Base-by-base conservation (phyloP, 176 grass and related monocot species). In the Cymbopogon citratus region DNA sequence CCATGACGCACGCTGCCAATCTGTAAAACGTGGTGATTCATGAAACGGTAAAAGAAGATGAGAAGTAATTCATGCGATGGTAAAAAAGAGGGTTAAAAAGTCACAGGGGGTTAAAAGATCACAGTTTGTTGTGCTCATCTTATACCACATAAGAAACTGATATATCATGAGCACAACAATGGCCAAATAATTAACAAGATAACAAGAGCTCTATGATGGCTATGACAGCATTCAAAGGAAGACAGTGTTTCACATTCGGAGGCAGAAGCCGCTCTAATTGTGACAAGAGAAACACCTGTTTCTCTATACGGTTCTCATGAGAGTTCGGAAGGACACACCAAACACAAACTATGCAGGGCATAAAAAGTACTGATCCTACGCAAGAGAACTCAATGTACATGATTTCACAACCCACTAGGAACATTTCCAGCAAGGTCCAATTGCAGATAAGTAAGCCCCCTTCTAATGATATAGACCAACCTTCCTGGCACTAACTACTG, bases 361-460 rank as follows among this genome's bases (percentile, higher is more conserved):
- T 23, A 63, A 56, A 72, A 41, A 16, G n/a, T n/a, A n/a, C 63
- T 48, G 56, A 23, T 52, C 23, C 40, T 66, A 77, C 45, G 66
- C 29, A 59, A 88, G 69, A 57, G 21, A 78, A 61, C 12, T 73
- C n/a, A 25, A 86, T 89, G 56, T 82, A 86, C 79, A 82, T 82
- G 27, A 56, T 77, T 49, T 83, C 12, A 49, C 67, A 86, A 63
- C 9, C 61, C 31, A 61, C 15, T 15, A 78, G 39, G 41, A 28
- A 35, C 31, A 71, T 66, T 62, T 29, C 69, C 39, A 24, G 27
- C 0, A 1, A 76, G 29, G 18, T 29, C 63, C 3, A 14, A 43
- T 54, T 71, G n/a, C 44, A 45, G 65, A 71, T 41, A 25, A 72
- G 64, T 16, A 69, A 39, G 12, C 65, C n/a, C 65, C 45, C 5